Conservation (phyloP, 768 basidiomycete genomes). For the Leccinellum albellum region DNA sequence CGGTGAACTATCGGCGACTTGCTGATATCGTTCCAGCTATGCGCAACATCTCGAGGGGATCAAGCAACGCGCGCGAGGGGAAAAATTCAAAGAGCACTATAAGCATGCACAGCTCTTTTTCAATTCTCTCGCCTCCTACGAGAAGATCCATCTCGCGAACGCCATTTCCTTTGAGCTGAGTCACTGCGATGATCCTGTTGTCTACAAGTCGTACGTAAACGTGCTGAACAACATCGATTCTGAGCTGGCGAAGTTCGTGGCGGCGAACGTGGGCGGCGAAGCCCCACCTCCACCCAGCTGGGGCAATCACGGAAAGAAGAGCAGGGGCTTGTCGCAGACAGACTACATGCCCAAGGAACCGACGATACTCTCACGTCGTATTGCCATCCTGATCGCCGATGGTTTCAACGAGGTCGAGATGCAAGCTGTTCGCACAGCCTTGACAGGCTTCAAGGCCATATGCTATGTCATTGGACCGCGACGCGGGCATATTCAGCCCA, state of each 20-base stretch:
- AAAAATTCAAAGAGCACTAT: conserved; percentile 76
- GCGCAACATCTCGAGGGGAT: conserved; percentile 50
- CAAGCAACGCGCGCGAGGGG: conserved; percentile 58
- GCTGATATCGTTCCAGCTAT: conserved; percentile 34
- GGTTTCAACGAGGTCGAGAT: conserved; percentile 67
- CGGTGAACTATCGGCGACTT: neutral
- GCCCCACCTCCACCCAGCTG: conserved; percentile 50
- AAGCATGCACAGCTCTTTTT: conserved; percentile 76
- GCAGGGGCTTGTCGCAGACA: conserved; percentile 55
- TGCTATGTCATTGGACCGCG: conserved; percentile 68
- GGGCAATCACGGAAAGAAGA: conserved; percentile 55
- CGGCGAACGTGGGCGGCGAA: conserved; percentile 57
- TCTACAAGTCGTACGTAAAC: conserved; percentile 65
- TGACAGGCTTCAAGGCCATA: conserved; percentile 52
- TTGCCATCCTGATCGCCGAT: conserved; percentile 74
- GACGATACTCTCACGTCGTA: conserved; percentile 61
- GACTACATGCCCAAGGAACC: conserved; percentile 52
- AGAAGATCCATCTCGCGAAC: conserved; percentile 65
- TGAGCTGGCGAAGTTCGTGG: conserved; percentile 67
- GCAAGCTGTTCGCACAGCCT: conserved; percentile 49
- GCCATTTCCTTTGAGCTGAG: conserved; percentile 82
- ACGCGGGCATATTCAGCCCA: conserved; percentile 43
- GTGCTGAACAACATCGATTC: conserved; percentile 71
- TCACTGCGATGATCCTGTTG: conserved; percentile 73
- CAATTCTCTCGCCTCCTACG: conserved; percentile 69